A percentile compares a stretch with the other conserved stretches of the same genome.
Conservation (phyloP, 2,329 filamentous ascomycete species). For the Acrodontium crateriforme region DNA sequence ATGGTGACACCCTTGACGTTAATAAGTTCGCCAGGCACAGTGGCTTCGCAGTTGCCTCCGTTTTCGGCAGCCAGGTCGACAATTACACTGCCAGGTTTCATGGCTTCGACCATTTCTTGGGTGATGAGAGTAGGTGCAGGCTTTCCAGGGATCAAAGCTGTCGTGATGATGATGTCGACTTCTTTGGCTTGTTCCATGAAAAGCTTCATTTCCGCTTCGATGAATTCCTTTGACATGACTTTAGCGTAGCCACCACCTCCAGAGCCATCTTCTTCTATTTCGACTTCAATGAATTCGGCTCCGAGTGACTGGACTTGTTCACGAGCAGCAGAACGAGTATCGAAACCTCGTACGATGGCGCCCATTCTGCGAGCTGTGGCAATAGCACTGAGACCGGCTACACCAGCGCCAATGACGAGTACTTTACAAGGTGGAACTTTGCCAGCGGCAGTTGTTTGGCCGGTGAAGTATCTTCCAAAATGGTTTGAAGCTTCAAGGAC, state of each 20-base stretch:
- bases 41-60: conserved; percentile 77
- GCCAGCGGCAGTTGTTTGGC: conserved; percentile 79
- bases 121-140: conserved; percentile 76
- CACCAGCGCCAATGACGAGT: conserved; percentile 77
- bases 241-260: conserved; percentile 82
- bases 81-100: conserved; percentile 81
- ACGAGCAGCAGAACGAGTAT: conserved; percentile 73
- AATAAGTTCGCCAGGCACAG: conserved; percentile 55
- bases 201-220: conserved; percentile 83
- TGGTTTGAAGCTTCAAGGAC: conserved; percentile 80
- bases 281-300: conserved; percentile 80
- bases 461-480: conserved; percentile 77
- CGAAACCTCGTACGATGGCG: conserved; percentile 79
- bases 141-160: conserved; percentile 75
- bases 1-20: conserved; percentile 68
- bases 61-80: conserved; percentile 81
- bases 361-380: conserved; percentile 75
- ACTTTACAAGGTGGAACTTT: conserved; percentile 86
- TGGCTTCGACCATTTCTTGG: conserved; percentile 63
- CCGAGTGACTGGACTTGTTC: conserved; percentile 86
- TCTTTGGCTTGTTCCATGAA: conserved; percentile 79
- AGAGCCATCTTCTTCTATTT: conserved; percentile 69
- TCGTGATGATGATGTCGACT: conserved; percentile 86
- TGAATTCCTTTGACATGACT: conserved; percentile 88
- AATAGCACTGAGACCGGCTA: conserved; percentile 79